Evolutionary conservation across 768 basidiomycete species (phyloP).

Genomic region (Candolleomyces aberdarensis): DNA sequence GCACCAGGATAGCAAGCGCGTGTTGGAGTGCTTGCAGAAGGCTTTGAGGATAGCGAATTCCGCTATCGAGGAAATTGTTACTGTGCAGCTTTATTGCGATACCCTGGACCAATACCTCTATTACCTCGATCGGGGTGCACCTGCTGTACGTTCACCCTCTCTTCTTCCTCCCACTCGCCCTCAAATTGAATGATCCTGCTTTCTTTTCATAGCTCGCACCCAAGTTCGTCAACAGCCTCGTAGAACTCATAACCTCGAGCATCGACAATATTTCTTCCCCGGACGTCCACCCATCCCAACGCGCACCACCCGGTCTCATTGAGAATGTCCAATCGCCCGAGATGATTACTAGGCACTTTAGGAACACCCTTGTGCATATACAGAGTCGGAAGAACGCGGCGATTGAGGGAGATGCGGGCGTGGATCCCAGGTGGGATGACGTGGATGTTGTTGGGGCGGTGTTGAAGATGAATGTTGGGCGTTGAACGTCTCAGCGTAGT

Average conservation of each 20-base stretch:
- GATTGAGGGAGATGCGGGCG: slow-evolving; percentile 31
- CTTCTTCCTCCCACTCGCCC: too few species aligned
- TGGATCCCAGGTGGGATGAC: slow-evolving; percentile 70
- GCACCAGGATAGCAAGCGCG: slow-evolving; percentile 94
- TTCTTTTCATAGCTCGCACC: slow-evolving; percentile 53
- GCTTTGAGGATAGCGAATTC: slow-evolving; percentile 94
- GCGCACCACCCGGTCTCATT: slow-evolving; percentile 83
- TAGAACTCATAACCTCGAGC: slow-evolving; percentile 91
- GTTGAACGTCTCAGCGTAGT: slow-evolving; percentile 14
- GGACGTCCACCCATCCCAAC: slow-evolving; percentile 85
- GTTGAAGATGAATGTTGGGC: slow-evolving; percentile 82
- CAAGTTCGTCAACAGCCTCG: slow-evolving; percentile 94
- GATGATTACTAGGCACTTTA: slow-evolving; percentile 92
- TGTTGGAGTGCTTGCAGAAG: slow-evolving; percentile 96
- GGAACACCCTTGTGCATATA: slow-evolving; percentile 84
- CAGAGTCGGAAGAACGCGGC: slow-evolving; percentile 64
- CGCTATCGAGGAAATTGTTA: slow-evolving; percentile 95
- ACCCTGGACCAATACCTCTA: slow-evolving; percentile 95
- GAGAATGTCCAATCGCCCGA: slow-evolving; percentile 93
- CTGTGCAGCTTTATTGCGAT: slow-evolving; percentile 93
- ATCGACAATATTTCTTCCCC: slow-evolving; percentile 89
- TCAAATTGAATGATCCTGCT: too few species aligned
- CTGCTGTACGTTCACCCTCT: slow-evolving; percentile 61
- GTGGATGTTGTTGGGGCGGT: slow-evolving; percentile 87
- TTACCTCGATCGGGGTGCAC: slow-evolving; percentile 91